Evolutionary conservation across 352 stramenopile genomes (phyloP).

Genomic region (Pythium myriotylum): DNA sequence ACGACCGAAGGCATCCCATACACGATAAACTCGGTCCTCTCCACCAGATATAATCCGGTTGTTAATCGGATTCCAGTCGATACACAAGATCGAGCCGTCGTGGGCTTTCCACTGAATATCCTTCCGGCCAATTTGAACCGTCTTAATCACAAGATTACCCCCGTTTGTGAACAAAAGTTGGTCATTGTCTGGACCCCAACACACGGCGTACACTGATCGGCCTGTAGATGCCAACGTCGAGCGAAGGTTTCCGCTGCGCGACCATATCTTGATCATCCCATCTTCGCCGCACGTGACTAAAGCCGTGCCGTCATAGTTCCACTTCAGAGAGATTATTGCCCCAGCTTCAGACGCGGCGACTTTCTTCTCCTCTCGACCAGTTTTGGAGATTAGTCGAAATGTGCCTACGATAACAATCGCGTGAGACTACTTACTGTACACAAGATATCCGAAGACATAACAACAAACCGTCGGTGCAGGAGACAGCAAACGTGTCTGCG

Average conservation of each 20-base stretch:
- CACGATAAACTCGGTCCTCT: conserved; percentile 92
- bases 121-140: conserved; percentile 85
- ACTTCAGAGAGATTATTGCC: conserved; percentile 90
- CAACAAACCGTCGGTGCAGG: conserved; percentile 78
- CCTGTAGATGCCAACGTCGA: conserved; percentile 86
- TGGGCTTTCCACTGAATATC: conserved; percentile 92
- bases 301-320: conserved; percentile 92
- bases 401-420: conserved; percentile 31
- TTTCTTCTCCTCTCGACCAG: conserved; percentile 92
- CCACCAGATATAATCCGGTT: conserved; percentile 91
- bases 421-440: neutral
- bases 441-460: neutral
- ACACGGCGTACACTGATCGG: conserved; percentile 85
- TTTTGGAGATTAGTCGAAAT: conserved; percentile 89
- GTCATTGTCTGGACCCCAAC: conserved; percentile 92
- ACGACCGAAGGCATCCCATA: conserved; percentile 93
- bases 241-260: conserved; percentile 83
- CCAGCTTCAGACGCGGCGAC: conserved; percentile 78
- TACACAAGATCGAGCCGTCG: conserved; percentile 87
- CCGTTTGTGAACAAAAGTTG: conserved; percentile 89
- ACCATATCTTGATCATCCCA: conserved; percentile 93
- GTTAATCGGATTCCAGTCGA: conserved; percentile 95
- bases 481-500: conserved; percentile 86
- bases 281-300: conserved; percentile 92
- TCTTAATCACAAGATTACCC: conserved; percentile 92